Evolutionary conservation across 495 filamentous ascomycete genomes (phyloP).

Genomic region (Penicillium desertorum): DNA sequence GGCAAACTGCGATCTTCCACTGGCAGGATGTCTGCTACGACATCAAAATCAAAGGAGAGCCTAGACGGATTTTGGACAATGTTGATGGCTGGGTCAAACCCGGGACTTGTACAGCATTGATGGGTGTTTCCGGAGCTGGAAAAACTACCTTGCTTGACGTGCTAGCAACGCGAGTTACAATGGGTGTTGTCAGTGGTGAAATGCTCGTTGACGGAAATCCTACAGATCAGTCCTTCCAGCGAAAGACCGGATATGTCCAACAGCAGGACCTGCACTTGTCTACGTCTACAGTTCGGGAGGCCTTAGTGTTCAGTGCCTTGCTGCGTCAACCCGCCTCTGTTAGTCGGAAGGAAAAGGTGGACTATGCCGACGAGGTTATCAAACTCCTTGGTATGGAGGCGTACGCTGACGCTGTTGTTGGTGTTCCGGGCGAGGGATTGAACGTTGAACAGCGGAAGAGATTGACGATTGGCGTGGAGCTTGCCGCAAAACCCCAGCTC

Average conservation of each 20-base stretch:
- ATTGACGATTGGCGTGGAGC: constrained; percentile 84
- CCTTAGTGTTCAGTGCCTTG: constrained; percentile 77
- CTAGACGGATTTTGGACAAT: constrained; percentile 1
- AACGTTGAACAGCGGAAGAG: constrained; percentile 90
- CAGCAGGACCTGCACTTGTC: constrained; percentile 87
- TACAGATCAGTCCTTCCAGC: constrained; percentile 71
- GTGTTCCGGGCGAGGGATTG: constrained; percentile 32
- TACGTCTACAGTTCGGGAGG: constrained; percentile 82
- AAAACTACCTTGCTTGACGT: constrained; percentile 65
- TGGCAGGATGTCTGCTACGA: constrained; percentile 5
- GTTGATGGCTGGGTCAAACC: constrained; percentile 11
- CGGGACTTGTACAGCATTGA: constrained; percentile 56
- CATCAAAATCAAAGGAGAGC: background rate
- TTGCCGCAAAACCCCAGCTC: constrained; percentile 80
- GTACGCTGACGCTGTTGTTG: constrained; percentile 7
- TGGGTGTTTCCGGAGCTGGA: constrained; percentile 59
- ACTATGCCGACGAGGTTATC: background rate
- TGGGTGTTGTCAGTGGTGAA: constrained; percentile 51
- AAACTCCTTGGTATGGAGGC: background rate
- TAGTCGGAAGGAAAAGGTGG: constrained; percentile 38
- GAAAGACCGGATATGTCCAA: constrained; percentile 87
- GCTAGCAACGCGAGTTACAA: constrained; percentile 50
- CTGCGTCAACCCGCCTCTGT: constrained; percentile 68
- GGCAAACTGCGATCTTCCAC: background rate
- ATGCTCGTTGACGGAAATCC: constrained; percentile 49